A percentile compares a stretch with the other conserved stretches of the same genome.
Evolutionary conservation across 2,329 filamentous ascomycete genomes (phyloP).

Genomic region (Sporothrix pseudoabietina): DNA sequence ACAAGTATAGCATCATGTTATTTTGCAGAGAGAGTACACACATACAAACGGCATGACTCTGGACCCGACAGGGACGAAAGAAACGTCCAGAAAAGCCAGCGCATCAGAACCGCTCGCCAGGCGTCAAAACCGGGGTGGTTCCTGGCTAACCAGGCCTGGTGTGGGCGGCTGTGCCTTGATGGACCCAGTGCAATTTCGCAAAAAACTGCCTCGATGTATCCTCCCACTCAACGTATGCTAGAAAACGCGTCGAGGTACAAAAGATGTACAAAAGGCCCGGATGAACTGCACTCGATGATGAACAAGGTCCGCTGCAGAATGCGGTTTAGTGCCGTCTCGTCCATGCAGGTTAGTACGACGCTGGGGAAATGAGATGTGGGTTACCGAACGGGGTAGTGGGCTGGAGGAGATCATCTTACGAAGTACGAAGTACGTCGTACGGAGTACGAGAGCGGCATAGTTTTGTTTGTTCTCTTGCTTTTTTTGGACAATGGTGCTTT

Average conservation of each 20-base stretch:
- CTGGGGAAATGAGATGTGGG: constrained; percentile 27
- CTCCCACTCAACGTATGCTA: not conserved
- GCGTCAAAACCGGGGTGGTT: not conserved
- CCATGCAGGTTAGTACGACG: constrained; percentile 12
- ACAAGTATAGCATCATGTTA: not conserved
- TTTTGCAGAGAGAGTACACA: not conserved
- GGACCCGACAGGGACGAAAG: not conserved
- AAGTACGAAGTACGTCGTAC: not conserved
- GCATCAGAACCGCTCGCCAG: not conserved
- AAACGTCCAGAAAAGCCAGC: not conserved
- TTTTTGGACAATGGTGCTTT: not conserved
- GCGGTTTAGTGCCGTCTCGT: constrained; percentile 17
- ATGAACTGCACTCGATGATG: not conserved
- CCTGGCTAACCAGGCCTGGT: not conserved
- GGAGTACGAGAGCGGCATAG: not conserved
- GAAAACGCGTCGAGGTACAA: not conserved
- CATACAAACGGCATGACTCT: not conserved
- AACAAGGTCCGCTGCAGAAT: not conserved
- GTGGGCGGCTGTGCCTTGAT: constrained; percentile 18
- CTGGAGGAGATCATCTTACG: not conserved
- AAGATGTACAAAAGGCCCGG: not conserved
- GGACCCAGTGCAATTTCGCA: constrained; percentile 26
- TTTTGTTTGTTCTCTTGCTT: constrained; percentile 11
- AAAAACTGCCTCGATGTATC: not conserved
- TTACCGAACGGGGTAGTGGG: not conserved